Base-by-base conservation (phyloP, 2,329 filamentous ascomycete species). In the Alternaria ethzedia region DNA sequence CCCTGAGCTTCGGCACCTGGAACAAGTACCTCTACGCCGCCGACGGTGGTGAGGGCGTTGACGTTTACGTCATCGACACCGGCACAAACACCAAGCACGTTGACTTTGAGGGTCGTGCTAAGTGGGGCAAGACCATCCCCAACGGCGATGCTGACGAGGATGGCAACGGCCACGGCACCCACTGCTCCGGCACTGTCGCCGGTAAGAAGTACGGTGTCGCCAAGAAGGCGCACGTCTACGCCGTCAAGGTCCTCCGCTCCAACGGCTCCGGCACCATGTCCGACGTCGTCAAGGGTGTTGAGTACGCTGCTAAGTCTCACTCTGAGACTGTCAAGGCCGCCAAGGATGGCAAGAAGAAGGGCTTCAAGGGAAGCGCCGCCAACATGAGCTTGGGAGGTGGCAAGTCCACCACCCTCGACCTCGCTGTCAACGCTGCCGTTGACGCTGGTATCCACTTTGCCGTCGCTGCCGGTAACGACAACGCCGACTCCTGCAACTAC, bases 321-420 rank as follows among this genome's bases (percentile, higher is more conserved):
- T 77, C 87, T 54, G 88, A 92, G 80, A 88, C 94, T 80, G 88
- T 91, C 74, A 88, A 91, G 82, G 85, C 85, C 66, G 92, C 92
- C 76, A 96, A 97, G 90, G 86, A 88, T 59, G 93, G 93, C 76
- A 94, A 96, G 86, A 90, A 89, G 83, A 92, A 98, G 91, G 92
- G 91, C 81, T 98, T 97, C 91, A 98, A 98, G 91, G 96, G 96
- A 80, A 97, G 93, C 70, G 91, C 95, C 79, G 96, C 96, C 86
- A 99, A 99, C 90, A 99, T 99, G 96, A 96, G 92, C 79, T 91
- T 99, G 63, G 96, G 96, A 79, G 96, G 96, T 85, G 96, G 96
- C 86, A 98, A 97, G 88, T 97, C 95, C 66, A 87, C 89, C 71
- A 90, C 94, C 77, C 90, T 99, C 60, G 96, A 99, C 80, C 88